Base-by-base conservation (phyloP, 2,329 filamentous ascomycete species). In the Stagonosporopsis tanaceti region DNA sequence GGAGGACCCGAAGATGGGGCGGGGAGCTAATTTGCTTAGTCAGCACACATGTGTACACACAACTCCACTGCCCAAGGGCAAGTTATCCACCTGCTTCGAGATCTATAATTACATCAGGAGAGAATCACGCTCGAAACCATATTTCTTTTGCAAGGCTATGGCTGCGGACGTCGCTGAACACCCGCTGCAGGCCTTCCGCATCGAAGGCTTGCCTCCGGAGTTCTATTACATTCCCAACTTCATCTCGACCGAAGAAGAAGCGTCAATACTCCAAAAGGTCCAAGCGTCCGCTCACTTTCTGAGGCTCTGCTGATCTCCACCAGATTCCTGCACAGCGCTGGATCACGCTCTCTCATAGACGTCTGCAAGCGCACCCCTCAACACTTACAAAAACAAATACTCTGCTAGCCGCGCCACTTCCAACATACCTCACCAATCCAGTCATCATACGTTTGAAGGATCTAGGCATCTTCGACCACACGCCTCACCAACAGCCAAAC, bases 161-260 rank as follows among this genome's bases (percentile, higher is more conserved):
- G 38, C 34, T n/a, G 7, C 28, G 2, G 8, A 9, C 2, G 37
- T 22, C 1, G 25, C 6, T 4, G 61, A 53, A 6, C 20, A n/a
- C 4, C 38, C 38, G 1, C 38, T 69, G 2, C 24, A 62, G 39
- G 51, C 53, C 12, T 72, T 68, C 46, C 67, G 68, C 62, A 83
- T 93, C 58, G 61, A 75, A 7, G 68, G 68, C 30, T 80, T 93
- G 2, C 89, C 90, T 4, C 73, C 82, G 1, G 79, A 84, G 32
- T 90, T 92, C 51, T 97, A 89, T 79, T 97, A 98, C 78, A 89
- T 97, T 55, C 84, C 92, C 7, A 82, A 93, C 73, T 97, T 97
- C 78, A 89, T 98, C 73, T 89, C 84, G 4, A 76, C 81, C 52
- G 85, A 89, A 41, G 93, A 97, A 76, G 92, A 97, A 78, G 74